Evolutionary conservation across 495 filamentous ascomycete genomes (phyloP).

Genomic region (Penicillium lividum): DNA sequence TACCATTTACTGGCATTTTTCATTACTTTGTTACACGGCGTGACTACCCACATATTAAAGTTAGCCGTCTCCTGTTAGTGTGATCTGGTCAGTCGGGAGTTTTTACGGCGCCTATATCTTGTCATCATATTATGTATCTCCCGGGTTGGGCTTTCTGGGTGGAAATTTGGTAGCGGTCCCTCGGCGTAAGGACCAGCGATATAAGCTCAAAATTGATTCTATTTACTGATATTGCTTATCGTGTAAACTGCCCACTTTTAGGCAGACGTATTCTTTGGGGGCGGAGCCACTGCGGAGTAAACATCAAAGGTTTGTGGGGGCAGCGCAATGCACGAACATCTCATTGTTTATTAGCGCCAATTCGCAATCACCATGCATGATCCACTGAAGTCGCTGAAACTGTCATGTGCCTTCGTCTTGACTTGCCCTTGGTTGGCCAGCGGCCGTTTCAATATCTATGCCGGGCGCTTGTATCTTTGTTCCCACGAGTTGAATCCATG

Average conservation of each 20-base stretch:
- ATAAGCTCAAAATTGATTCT: slow-evolving; percentile 24
- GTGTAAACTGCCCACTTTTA: neutral
- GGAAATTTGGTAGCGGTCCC: slow-evolving; percentile 27
- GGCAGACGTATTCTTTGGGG: neutral
- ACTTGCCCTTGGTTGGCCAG: neutral
- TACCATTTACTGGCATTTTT: neutral
- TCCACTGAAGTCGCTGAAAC: neutral
- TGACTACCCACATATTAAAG: neutral
- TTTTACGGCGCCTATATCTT: slow-evolving; percentile 25
- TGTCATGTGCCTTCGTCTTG: neutral
- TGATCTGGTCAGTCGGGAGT: slow-evolving; percentile 24
- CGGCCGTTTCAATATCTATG: neutral
- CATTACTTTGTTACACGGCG: neutral
- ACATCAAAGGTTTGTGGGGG: too few species aligned
- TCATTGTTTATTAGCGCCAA: neutral
- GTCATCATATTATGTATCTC: slow-evolving; percentile 19
- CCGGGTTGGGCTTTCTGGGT: slow-evolving; percentile 26
- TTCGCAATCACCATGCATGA: neutral
- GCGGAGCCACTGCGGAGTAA: neutral
- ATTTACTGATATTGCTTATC: neutral
- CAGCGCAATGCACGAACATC: neutral
- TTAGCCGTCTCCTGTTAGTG: slow-evolving; percentile 20
- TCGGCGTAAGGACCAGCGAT: slow-evolving; percentile 27
- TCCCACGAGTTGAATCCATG: neutral
- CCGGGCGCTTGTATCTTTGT: neutral